Conservation (phyloP, 768 basidiomycete species). For the Agrocybe chaxingu region DNA sequence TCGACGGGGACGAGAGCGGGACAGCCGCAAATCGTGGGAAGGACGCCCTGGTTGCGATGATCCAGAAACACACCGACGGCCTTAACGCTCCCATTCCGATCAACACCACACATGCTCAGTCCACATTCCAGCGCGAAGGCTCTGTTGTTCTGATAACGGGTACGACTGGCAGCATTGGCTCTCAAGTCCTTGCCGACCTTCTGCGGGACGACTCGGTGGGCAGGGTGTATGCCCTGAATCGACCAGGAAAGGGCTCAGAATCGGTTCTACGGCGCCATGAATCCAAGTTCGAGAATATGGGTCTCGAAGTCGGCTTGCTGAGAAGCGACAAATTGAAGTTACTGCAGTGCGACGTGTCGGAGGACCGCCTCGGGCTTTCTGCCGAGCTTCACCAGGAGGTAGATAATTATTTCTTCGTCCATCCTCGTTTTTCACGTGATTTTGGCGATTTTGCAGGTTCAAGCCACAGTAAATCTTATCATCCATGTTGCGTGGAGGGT, state of each 20-base stretch:
- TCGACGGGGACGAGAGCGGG: slow-evolving; percentile 10
- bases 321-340: no score
- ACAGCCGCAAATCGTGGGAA: slow-evolving; percentile 1
- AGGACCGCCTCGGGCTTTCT: slow-evolving; percentile 22
- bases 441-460: slow-evolving; percentile 15
- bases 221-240: neutral
- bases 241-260: no score
- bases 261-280: no score
- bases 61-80: neutral
- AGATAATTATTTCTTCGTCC: neutral
- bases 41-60: slow-evolving; percentile 1
- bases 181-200: no score
- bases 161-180: no score
- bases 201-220: neutral
- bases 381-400: slow-evolving; percentile 22
- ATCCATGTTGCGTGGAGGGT: slow-evolving; percentile 44
- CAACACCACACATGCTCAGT: no score
- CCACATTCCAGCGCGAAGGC: no score
- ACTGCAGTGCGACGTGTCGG: slow-evolving; percentile 30
- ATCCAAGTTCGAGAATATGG: no score
- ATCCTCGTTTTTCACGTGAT: neutral
- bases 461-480: slow-evolving; percentile 25
- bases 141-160: no score
- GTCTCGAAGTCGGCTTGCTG: no score
- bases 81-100: no score